A percentile compares a stretch with the other conserved stretches of the same genome.
Evolutionary conservation across 495 filamentous ascomycete genomes (phyloP).

Genomic region (Tuber aestivum): DNA sequence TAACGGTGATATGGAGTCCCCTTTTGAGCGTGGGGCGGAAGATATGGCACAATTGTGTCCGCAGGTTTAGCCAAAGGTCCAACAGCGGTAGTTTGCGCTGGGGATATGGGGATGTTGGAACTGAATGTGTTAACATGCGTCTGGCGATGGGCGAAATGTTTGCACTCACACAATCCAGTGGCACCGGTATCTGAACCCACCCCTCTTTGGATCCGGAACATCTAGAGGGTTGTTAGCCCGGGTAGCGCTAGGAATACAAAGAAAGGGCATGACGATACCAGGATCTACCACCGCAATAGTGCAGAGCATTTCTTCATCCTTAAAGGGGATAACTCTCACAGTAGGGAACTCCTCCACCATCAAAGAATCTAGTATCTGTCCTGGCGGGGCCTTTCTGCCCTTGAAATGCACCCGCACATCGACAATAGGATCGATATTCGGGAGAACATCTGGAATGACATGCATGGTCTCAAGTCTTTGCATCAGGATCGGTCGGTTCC

Average conservation of each 20-base stretch:
- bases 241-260: not conserved
- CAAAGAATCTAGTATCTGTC: conserved; percentile 66
- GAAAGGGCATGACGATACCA: conserved; percentile 12
- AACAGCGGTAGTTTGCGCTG: conserved; percentile 49
- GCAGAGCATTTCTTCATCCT: conserved; percentile 70
- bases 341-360: conserved; percentile 64
- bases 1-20: conserved; percentile 88
- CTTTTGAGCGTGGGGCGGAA: conserved; percentile 79
- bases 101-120: conserved; percentile 54
- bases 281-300: conserved; percentile 80
- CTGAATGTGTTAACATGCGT: conserved; percentile 14
- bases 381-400: conserved; percentile 60
- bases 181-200: conserved; percentile 70
- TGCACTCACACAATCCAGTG: conserved; percentile 67
- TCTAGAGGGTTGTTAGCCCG: conserved; percentile 47
- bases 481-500: conserved; percentile 65
- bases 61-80: conserved; percentile 49
- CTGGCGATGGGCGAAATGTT: conserved; percentile 42
- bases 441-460: conserved; percentile 88
- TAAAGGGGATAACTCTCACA: conserved; percentile 77
- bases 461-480: conserved; percentile 86
- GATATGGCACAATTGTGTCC: conserved; percentile 70
- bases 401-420: conserved; percentile 77
- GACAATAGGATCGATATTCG: conserved; percentile 67
- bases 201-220: conserved; percentile 71